These are phyloP conservation scores for Prunella vulgaris DNA, from an alignment of 257 asterid genomes.

Conservation along the genomic window DNA sequence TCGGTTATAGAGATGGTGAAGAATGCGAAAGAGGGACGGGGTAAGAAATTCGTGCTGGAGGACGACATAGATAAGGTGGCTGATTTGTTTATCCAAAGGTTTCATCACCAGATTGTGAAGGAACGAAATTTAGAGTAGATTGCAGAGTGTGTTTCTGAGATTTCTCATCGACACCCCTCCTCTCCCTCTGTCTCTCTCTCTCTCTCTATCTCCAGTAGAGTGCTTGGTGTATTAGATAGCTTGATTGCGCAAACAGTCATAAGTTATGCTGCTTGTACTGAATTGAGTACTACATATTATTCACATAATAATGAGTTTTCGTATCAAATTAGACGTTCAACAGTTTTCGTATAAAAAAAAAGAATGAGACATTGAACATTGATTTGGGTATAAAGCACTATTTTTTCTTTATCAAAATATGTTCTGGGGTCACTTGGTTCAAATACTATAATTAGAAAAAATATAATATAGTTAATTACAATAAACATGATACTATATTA, in stretches of 20 bases:
- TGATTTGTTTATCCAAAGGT: constrained; percentile 36
- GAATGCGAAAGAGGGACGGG: constrained; percentile 16
- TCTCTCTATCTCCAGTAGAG: not conserved
- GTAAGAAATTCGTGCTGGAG: constrained; percentile 26
- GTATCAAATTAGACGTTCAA: not conserved
- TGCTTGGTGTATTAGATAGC: not conserved
- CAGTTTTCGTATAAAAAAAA: too few relatives aligned
- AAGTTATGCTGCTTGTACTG: not conserved
- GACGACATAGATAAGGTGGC: constrained; percentile 35
- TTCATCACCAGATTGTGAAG: constrained; percentile 29
- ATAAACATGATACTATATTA: too few relatives aligned
- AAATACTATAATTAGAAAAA: too few relatives aligned
- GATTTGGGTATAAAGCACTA: not conserved
- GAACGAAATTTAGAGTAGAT: not conserved
- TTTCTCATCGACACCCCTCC: too few relatives aligned
- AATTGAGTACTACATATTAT: not conserved
- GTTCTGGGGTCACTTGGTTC: too few relatives aligned
- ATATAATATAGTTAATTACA: too few relatives aligned
- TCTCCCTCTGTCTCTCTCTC: not conserved
- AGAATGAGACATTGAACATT: too few relatives aligned
- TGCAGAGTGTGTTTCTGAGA: not conserved
- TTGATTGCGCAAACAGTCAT: not conserved
- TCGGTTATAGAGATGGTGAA: constrained; percentile 21
- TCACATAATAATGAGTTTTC: too few relatives aligned
- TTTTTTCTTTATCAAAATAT: too few relatives aligned